A percentile compares a stretch with the other conserved stretches of the same genome.
These are phyloP conservation scores for Ascochyta clinopodiicola DNA, from an alignment of 2,329 filamentous ascomycete genomes.

Conservation along the genomic window DNA sequence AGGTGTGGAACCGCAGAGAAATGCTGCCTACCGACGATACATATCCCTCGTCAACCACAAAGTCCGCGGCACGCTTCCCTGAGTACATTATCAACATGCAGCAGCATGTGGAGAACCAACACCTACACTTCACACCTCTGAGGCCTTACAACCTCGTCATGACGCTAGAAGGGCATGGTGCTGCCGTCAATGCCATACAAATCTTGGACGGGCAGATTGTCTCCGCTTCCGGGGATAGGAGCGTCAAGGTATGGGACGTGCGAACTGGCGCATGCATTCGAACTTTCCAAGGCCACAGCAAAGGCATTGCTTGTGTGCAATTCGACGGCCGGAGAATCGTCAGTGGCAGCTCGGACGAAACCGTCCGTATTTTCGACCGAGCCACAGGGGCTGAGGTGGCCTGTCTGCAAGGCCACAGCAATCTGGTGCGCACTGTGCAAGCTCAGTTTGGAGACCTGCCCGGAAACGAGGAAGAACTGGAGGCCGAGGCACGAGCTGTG, in stretches of 20 bases:
- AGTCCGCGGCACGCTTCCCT: slow-evolving; percentile 56
- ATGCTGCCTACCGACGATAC: slow-evolving; percentile 49
- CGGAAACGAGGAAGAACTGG: slow-evolving; percentile 77
- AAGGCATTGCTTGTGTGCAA: slow-evolving; percentile 97
- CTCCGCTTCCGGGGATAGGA: slow-evolving; percentile 90
- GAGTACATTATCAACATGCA: slow-evolving; percentile 62
- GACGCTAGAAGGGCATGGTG: slow-evolving; percentile 80
- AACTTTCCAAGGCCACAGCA: slow-evolving; percentile 85
- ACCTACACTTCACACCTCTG: slow-evolving; percentile 60
- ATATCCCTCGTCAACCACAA: slow-evolving; percentile 50
- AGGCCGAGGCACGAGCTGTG: slow-evolving; percentile 72
- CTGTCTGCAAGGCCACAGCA: slow-evolving; percentile 79
- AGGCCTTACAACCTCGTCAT: slow-evolving; percentile 79
- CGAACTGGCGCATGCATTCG: slow-evolving; percentile 76
- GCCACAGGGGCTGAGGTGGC: slow-evolving; percentile 87
- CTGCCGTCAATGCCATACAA: slow-evolving; percentile 95
- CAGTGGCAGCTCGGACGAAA: slow-evolving; percentile 94
- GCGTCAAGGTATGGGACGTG: slow-evolving; percentile 95
- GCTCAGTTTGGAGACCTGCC: slow-evolving; percentile 91
- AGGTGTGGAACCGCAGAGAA: slow-evolving; percentile 83
- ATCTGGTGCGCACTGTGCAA: slow-evolving; percentile 91
- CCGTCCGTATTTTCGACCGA: slow-evolving; percentile 93
- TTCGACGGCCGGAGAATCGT: slow-evolving; percentile 94
- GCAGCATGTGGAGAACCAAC: slow-evolving; percentile 42
- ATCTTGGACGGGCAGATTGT: slow-evolving; percentile 86